Conservation (phyloP, 257 asterid genomes). For the Fraxinus excelsior region DNA sequence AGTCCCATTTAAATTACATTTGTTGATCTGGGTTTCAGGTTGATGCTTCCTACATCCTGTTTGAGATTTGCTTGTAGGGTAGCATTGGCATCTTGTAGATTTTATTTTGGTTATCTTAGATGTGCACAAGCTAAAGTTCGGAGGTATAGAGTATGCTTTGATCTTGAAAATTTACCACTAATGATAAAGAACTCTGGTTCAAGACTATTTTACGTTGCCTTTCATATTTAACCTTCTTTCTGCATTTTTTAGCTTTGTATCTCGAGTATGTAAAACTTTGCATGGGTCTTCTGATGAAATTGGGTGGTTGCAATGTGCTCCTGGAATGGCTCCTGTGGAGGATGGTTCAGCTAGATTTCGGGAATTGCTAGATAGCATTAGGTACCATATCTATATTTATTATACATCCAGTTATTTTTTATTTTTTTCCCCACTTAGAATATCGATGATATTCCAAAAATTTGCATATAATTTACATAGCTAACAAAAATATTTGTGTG, state of each 20-base stretch:
- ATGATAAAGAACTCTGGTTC: background rate
- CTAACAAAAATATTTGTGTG: background rate
- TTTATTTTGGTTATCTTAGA: slow-evolving; percentile 44
- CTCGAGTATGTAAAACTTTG: slow-evolving; percentile 58
- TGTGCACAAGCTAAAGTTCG: slow-evolving; percentile 43
- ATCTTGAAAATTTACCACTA: slow-evolving; percentile 1
- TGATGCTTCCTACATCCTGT: slow-evolving; percentile 59
- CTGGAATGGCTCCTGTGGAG: slow-evolving; percentile 72
- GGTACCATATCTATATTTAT: slow-evolving; percentile 46
- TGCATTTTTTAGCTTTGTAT: slow-evolving; percentile 44
- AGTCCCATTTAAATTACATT: slow-evolving; percentile 17
- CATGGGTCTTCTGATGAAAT: slow-evolving; percentile 89
- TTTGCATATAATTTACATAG: background rate
- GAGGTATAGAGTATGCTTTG: slow-evolving; percentile 46
- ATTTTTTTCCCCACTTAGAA: background rate
- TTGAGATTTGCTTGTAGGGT: slow-evolving; percentile 63
- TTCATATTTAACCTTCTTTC: slow-evolving; percentile 19
- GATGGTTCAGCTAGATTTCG: slow-evolving; percentile 86
- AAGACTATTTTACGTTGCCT: slow-evolving; percentile 1
- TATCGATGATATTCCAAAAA: background rate
- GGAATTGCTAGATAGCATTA: slow-evolving; percentile 67
- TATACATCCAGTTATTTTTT: background rate
- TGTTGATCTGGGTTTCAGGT: slow-evolving; percentile 51
- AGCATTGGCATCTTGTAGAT: slow-evolving; percentile 54
- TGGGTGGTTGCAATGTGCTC: slow-evolving; percentile 84